Percentiles rank a stretch among this genome's conserved stretches.
Conservation (phyloP, 495 filamentous ascomycete genomes). For the Oidiodendron maius region DNA sequence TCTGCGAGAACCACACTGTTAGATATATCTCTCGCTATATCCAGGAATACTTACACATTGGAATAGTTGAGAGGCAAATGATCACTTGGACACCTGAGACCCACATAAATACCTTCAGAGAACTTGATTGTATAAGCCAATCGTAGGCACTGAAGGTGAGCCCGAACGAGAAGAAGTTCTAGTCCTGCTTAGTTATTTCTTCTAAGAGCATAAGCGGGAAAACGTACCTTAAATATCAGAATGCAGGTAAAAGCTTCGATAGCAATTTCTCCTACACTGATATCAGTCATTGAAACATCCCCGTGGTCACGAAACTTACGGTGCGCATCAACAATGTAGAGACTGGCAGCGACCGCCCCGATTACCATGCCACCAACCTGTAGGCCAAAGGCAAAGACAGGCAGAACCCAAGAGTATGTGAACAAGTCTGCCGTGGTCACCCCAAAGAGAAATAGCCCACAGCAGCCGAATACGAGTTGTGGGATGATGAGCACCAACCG, state of each 20-base stretch:
- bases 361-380: conserved; percentile 85
- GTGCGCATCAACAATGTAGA: conserved; percentile 96
- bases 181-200: conserved; percentile 3
- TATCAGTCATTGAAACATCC: not conserved
- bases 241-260: conserved; percentile 90
- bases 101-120: conserved; percentile 60
- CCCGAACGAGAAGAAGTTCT: conserved; percentile 81
- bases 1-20: conserved; percentile 35
- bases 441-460: conserved; percentile 82
- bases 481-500: conserved; percentile 75
- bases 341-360: conserved; percentile 67
- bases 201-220: not conserved
- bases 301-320: conserved; percentile 44
- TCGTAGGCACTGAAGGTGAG: conserved; percentile 77
- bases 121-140: conserved; percentile 60
- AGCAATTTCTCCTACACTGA: conserved; percentile 62
- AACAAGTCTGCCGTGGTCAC: conserved; percentile 54
- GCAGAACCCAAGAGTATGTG: conserved; percentile 63
- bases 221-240: conserved; percentile 67
- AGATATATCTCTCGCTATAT: not conserved
- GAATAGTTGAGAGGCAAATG: conserved; percentile 65
- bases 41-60: conserved; percentile 61
- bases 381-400: conserved; percentile 72
- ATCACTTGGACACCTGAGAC: conserved; percentile 72
- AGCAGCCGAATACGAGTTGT: conserved; percentile 68